Base-by-base conservation (phyloP, 345 rosid species). In the Lepidium aucheri region DNA sequence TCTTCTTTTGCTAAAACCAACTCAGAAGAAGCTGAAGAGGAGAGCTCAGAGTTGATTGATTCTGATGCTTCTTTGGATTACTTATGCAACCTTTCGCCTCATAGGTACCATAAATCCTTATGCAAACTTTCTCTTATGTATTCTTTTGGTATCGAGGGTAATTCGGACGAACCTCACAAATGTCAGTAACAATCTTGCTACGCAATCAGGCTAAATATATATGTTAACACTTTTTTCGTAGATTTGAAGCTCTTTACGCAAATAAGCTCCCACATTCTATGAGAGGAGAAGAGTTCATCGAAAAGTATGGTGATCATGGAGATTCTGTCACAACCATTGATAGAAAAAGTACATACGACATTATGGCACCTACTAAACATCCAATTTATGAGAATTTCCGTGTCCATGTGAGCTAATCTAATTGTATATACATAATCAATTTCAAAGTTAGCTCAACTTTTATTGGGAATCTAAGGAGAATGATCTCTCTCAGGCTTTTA, bases 351-450 rank as follows among this genome's bases (percentile, higher is more conserved):
- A 73, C 68, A 34, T 87, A 92, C 76, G 82, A 69, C 49, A 88
- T 92, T 45, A 83, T 68, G 78, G 87, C 93, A 18, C 76, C 95
- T 1, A 80, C 89, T 55, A 83, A 61, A 38, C 97, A 90, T 86
- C 95, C 97, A 18, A 82, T 90, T 39, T 88, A 84, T 54, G 97
- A 90, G 59, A 90, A 86, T 64, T 90, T 88, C 77, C 80, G 97
- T 12, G 97, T 88, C 73, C 84, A 83, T 88, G 95, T 88, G 22
- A 63, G 42, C 14, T 44, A 43, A 41, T 53, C 26, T 41, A 66
- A 6, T 5, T 9, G 43, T 18, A 32, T 17, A 16, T 15, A 28
- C 12, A 10, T 2, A 22, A 13, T 56, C 5, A 9, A 13, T 7
- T 50, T 14, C 8, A 52, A 15, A 11, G 8, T 9, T 32, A 45